Evolutionary conservation across 768 basidiomycete genomes (phyloP), one percentile per base, ranked within the genome.

Genomic region (Scleroderma bovista): DNA sequence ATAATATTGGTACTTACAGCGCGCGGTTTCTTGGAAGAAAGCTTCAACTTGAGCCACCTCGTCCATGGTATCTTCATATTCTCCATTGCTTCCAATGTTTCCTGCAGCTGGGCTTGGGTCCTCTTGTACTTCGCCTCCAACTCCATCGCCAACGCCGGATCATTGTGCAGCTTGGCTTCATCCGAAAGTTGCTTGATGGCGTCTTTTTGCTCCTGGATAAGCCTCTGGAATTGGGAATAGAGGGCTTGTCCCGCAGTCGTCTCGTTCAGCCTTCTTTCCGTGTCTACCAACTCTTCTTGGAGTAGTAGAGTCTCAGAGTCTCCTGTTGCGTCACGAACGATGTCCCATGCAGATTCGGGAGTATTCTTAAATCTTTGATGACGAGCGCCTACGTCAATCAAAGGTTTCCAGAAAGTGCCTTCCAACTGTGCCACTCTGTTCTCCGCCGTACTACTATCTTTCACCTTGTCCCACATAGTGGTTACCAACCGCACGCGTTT

Each of bases 391-490:
- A 7, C 37, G 2, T 3, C 8, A 19, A 38, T 38, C 9, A n/a
- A 7, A 8, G 34, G 34, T 17, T 36, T 17, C 34, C 16, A 75
- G 48, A 66, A 72, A 0, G 57, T 52, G 1, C 1, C 0, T 7
- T 17, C 52, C 20, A 72, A 63, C 40, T 72, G 51, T 0, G 16
- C 11, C 44, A 72, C 69, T 23, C 50, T 51, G 2, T 20, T 41
- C 8, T 48, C 49, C n/a, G 39, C 54, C 11, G 50, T 15, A 1
- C 9, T 9, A 3, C 1, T 23, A 26, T 64, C 63, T 20, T 46
- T 60, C 17, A 58, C 37, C n/a, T 5, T 20, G 42, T 62, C 60
- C 73, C 72, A 73, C 65, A 69, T 70, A 1, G 67, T 72, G 1
- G 71, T 73, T 16, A 66, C 57, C 16, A 74, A 51, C 17, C 64